A percentile compares a stretch with the other conserved stretches of the same genome.
Evolutionary conservation across 805 yeast genomes (phyloP).

Genomic region (Candida sithepensis): DNA sequence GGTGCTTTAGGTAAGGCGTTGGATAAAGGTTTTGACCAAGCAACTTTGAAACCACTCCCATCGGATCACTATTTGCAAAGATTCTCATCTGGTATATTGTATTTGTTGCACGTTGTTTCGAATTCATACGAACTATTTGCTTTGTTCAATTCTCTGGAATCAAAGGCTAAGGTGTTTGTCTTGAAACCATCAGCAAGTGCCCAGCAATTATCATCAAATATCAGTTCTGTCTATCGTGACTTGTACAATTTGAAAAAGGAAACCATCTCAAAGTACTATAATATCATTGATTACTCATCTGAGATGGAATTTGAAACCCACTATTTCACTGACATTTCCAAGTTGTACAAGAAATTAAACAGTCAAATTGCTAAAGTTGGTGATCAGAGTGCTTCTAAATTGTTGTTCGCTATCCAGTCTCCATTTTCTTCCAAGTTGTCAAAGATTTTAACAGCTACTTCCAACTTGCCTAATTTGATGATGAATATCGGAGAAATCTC

Average conservation of each 20-base stretch:
- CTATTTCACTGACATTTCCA: conserved; percentile 51
- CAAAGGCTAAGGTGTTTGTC: conserved; percentile 47
- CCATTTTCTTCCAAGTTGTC: conserved; percentile 50
- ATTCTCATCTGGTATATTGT: conserved; percentile 55
- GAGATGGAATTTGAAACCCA: conserved; percentile 51
- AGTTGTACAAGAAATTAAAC: conserved; percentile 57
- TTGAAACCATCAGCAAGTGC: conserved; percentile 69
- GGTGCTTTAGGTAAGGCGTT: conserved; percentile 86
- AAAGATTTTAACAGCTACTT: conserved; percentile 42
- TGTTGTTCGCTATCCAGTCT: conserved; percentile 70
- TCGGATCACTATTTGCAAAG: conserved; percentile 50
- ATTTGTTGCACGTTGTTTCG: conserved; percentile 64
- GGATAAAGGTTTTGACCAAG: conserved; percentile 75
- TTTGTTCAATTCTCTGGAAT: conserved; percentile 62
- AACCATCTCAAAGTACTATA: conserved; percentile 37
- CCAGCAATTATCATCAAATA: conserved; percentile 54
- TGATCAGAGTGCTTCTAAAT: conserved; percentile 63
- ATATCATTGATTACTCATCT: conserved; percentile 50
- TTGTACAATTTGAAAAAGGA: conserved; percentile 44
- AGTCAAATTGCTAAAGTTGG: conserved; percentile 50
- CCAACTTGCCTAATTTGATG: conserved; percentile 60
- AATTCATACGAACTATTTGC: conserved; percentile 75
- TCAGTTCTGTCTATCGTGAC: conserved; percentile 56
- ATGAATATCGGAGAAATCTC: conserved; percentile 56
- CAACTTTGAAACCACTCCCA: conserved; percentile 46